Evolutionary conservation across 495 filamentous ascomycete species (phyloP).

Genomic region (Aspergillus nanangensis): DNA sequence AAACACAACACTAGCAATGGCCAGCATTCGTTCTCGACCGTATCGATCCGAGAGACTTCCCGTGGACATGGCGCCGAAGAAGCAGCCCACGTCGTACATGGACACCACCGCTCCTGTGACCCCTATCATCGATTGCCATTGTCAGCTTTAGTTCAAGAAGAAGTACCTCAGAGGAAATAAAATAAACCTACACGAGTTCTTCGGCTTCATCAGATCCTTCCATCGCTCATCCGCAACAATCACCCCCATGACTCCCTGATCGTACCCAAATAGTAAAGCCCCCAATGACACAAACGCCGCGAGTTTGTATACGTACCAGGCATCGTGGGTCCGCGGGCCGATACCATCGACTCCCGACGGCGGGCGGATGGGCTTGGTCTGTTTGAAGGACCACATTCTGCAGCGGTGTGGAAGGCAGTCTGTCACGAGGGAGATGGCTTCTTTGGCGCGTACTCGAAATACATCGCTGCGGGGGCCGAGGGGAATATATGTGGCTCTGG

Average conservation of each 20-base stretch:
- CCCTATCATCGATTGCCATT: slow-evolving; percentile 9
- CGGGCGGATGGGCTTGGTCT: slow-evolving; percentile 15
- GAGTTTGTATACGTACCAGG: slow-evolving; percentile 13
- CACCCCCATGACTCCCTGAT: slow-evolving; percentile 63
- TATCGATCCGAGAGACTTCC: slow-evolving; percentile 68
- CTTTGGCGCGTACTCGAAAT: too few relatives aligned
- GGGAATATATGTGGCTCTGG: too few relatives aligned
- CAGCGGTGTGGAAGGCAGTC: too few relatives aligned
- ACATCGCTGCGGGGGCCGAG: too few relatives aligned
- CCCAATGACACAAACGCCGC: slow-evolving; percentile 54
- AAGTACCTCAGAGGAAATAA: too few relatives aligned
- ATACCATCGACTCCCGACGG: slow-evolving; percentile 7
- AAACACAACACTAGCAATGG: slow-evolving; percentile 64
- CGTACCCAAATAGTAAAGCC: slow-evolving; percentile 63
- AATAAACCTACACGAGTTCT: slow-evolving; percentile 17
- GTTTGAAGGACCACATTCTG: slow-evolving; percentile 6
- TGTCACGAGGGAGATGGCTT: too few relatives aligned
- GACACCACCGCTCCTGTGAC: slow-evolving; percentile 29
- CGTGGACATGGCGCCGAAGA: slow-evolving; percentile 57
- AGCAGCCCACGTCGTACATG: slow-evolving; percentile 55
- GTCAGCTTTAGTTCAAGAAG: too few relatives aligned
- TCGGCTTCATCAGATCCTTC: slow-evolving; percentile 19
- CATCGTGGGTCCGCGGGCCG: slow-evolving; percentile 1
- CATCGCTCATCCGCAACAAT: slow-evolving; percentile 48
- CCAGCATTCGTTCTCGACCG: slow-evolving; percentile 67